Percentiles rank a stretch among this genome's conserved stretches.
These are phyloP conservation scores for Poteriospumella lacustris DNA, from an alignment of 108 stramenopile genomes.

Conservation along the genomic window DNA sequence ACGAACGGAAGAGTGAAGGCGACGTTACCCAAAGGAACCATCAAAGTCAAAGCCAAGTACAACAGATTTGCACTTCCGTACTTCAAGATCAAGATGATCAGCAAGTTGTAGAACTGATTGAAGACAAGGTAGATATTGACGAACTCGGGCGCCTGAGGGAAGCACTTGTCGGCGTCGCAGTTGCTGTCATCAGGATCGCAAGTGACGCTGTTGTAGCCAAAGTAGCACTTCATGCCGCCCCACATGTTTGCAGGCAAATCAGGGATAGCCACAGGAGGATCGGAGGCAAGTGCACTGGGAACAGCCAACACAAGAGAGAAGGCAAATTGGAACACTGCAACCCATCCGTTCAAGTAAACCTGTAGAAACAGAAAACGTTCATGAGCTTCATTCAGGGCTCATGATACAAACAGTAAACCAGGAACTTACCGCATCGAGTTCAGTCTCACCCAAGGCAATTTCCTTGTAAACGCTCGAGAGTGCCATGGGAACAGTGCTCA, in stretches of 20 bases:
- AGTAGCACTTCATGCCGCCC: conserved; percentile 13
- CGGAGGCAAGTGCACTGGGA: conserved; percentile 11
- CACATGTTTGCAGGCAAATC: conserved; percentile 23
- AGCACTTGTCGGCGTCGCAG: conserved; percentile 7
- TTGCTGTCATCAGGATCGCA: conserved; percentile 5
- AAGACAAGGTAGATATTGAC: conserved; percentile 26
- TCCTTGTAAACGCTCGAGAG: conserved; percentile 28
- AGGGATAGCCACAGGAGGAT: conserved; percentile 26
- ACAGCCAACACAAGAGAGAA: conserved; percentile 27
- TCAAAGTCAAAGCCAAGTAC: conserved; percentile 17
- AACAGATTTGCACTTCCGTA: conserved; percentile 23
- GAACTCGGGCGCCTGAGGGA: conserved; percentile 9
- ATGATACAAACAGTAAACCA: neutral
- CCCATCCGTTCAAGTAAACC: conserved; percentile 22
- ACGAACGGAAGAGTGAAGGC: conserved; percentile 27
- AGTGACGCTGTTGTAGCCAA: conserved; percentile 12
- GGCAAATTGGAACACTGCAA: conserved; percentile 14
- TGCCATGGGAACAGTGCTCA: conserved; percentile 15
- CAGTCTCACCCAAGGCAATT: conserved; percentile 21
- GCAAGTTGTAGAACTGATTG: conserved; percentile 26
- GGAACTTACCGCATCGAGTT: conserved; percentile 26
- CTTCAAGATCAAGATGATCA: conserved; percentile 25
- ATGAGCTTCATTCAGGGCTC: no score
- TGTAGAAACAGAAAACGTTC: neutral
- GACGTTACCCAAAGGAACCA: conserved; percentile 28